Conservation (phyloP, 352 stramenopile species). For the Phytophthora fragariaefolia region DNA sequence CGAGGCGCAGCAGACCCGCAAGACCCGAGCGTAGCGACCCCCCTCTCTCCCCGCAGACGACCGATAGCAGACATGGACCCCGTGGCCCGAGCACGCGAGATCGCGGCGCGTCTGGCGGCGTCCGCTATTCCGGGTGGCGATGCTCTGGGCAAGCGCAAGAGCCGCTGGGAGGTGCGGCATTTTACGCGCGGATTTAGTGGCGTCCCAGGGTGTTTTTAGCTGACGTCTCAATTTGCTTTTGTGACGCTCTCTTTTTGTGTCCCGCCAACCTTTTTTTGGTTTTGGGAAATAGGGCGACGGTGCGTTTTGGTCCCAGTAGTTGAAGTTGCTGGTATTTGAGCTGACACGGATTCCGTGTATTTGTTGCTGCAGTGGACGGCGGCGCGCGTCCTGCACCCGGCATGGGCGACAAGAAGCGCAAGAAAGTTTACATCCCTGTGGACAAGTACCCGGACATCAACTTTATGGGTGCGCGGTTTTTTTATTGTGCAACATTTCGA, state of each 20-base stretch:
- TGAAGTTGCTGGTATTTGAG: constrained; percentile 20
- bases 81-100: constrained; percentile 81
- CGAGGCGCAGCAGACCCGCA: not conserved
- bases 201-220: not conserved
- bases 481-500: no score
- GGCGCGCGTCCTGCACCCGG: constrained; percentile 44
- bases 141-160: constrained; percentile 84
- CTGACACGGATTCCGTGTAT: not conserved
- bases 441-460: constrained; percentile 94
- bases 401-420: constrained; percentile 75
- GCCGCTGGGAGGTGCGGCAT: constrained; percentile 77
- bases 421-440: constrained; percentile 93
- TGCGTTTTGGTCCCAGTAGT: constrained; percentile 29
- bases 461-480: constrained; percentile 71
- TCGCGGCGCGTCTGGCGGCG: constrained; percentile 79
- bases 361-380: constrained; percentile 40
- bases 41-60: constrained; percentile 12
- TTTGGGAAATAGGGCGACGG: constrained; percentile 66
- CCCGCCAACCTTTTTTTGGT: constrained; percentile 13
- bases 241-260: constrained; percentile 13
- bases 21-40: not conserved
- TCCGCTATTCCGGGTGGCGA: constrained; percentile 71
- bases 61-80: constrained; percentile 69
- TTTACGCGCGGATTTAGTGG: constrained; percentile 3
- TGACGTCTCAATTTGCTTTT: constrained; percentile 10